Evolutionary conservation across 345 rosid genomes (phyloP).

Genomic region (Theobroma cacao): DNA sequence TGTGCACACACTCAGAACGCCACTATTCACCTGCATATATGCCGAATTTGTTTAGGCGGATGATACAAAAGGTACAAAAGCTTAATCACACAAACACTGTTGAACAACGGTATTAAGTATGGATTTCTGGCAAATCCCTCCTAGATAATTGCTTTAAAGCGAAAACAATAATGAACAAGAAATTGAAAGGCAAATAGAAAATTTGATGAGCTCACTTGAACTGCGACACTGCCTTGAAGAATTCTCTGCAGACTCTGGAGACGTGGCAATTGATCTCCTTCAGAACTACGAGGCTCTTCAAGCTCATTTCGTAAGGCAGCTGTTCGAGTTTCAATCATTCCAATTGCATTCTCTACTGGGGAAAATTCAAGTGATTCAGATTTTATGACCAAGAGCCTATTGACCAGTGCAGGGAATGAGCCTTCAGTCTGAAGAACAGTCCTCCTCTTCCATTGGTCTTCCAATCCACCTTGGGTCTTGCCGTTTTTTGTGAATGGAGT

Average conservation of each 20-base stretch:
- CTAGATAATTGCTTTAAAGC: not conserved
- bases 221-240: conserved; percentile 99
- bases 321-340: conserved; percentile 98
- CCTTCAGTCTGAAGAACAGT: conserved; percentile 93
- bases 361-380: conserved; percentile 98
- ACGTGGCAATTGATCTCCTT: conserved; percentile 95
- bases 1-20: conserved; percentile 96
- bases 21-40: conserved; percentile 88
- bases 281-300: conserved; percentile 99
- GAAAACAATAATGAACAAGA: not conserved
- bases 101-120: not conserved
- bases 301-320: conserved; percentile 90
- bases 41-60: not conserved
- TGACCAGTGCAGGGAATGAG: conserved; percentile 95
- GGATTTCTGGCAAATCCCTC: not conserved
- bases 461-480: conserved; percentile 96
- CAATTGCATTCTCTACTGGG: conserved; percentile 97
- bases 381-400: conserved; percentile 81
- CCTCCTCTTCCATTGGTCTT: conserved; percentile 99
- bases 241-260: conserved; percentile 97
- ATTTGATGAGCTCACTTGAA: conserved; percentile 57
- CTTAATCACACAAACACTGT: not conserved
- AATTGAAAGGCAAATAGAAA: not conserved
- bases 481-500: conserved; percentile 99
- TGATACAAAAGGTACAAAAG: not conserved